Evolutionary conservation across 495 filamentous ascomycete genomes (phyloP).

Genomic region (Tuber magnatum): DNA sequence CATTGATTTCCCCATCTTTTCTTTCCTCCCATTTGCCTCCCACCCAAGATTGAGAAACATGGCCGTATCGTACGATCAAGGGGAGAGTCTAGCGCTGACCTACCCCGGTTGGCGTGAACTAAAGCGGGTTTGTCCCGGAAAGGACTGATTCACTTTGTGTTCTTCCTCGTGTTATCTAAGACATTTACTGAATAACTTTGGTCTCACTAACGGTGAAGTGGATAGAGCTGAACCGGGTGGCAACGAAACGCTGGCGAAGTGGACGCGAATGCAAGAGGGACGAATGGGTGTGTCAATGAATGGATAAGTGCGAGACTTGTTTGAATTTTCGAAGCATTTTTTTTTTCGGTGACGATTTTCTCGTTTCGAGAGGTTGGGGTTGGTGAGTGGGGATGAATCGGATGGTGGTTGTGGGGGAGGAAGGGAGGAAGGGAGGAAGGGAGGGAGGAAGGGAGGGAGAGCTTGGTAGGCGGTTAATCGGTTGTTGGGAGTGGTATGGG

Average conservation of each 20-base stretch:
- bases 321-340: background rate
- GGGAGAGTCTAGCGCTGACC: background rate
- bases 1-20: background rate
- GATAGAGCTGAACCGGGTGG: background rate
- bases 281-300: background rate
- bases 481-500: background rate
- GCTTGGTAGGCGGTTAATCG: background rate
- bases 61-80: background rate
- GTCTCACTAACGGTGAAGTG: background rate
- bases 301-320: background rate
- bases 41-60: background rate
- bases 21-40: background rate
- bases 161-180: background rate
- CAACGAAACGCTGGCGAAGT: background rate
- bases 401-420: background rate
- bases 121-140: background rate
- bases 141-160: background rate
- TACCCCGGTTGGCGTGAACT: background rate
- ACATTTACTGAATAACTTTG: background rate
- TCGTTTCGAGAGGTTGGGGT: background rate
- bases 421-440: background rate
- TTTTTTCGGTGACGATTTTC: background rate
- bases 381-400: background rate
- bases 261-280: background rate
- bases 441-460: background rate